Evolutionary conservation across 2,329 filamentous ascomycete species (phyloP), one percentile per base, ranked within the genome.

Genomic region (Geosmithia flava): DNA sequence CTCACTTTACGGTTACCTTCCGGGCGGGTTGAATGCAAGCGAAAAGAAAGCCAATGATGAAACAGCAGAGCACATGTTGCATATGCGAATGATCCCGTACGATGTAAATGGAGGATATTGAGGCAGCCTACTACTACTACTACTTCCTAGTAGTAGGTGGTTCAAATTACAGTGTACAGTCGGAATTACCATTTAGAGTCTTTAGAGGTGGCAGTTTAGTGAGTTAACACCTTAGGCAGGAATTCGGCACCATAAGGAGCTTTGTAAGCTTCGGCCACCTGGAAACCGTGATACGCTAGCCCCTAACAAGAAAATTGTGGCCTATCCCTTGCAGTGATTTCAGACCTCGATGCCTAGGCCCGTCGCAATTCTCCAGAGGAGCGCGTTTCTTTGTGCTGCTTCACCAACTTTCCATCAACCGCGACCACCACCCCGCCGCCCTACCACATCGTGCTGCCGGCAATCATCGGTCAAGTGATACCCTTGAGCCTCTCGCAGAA

Each of bases 361-460:
- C 17, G 46, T 41, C 46, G 37, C 46, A 47, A 42, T 47, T 47
- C 46, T 47, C 29, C 23, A n/a, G 37, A n/a, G 37, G 33, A 47
- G 20, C 46, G 46, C 46, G 46, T 47, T 47, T 46, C 44, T 46
- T n/a, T 30, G 27, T 45, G 27, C 44, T 30, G 44, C 44, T 45
- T 33, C 44, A 45, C 16, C 44, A 42, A 17, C 44, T 33, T 19
- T 46, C 44, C 44, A 46, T 46, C 19, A 13, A 47, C 37, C 37
- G 40, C 46, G 20, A 47, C 20, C 46, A 7, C 3, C 37, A 17
- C 19, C 46, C 42, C 42, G 4, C 33, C 15, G 11, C 33, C 11
- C 33, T 37, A 5, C 6, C 33, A 37, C 33, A 37, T 10, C 11
- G 13, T 44, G 40, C 40, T 42, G 7, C 42, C 20, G 17, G 20